Evolutionary conservation across 1,284 basidiomycete species (phyloP), one percentile per base, ranked within the genome.

Genomic region (Puccinia coronata): DNA sequence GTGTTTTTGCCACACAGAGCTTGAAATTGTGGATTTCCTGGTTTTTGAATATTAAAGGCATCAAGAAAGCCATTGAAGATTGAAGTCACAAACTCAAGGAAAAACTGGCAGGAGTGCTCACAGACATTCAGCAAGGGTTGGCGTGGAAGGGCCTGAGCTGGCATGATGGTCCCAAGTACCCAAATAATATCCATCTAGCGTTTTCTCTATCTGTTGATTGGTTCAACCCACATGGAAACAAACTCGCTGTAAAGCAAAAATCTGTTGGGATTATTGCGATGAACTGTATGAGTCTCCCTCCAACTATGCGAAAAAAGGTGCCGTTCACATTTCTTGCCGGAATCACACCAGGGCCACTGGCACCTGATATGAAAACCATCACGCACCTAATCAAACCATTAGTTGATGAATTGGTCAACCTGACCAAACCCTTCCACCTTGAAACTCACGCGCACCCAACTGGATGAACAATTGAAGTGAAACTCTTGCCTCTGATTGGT

Each of bases 151-250:
- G 11, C 8, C 61, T 65, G 11, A 16, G 39, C 8, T 65, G 61
- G 61, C 8, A 39, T 3, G 9, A 65, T 6, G 31, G n/a, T 36
- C 39, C 34, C 2, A 31, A 65, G 16, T 2, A n/a, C 11, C 23
- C 55, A 57, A 57, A 2, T 14, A 57, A 25, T 1, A 65, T 65
- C 34, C 31, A 43, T 11, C 39, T 65, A 39, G 39, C 20, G 23
- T 65, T 65, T 18, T 65, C 28, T 39, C 34, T 65, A 2, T 39
- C 39, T n/a, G 31, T 39, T 12, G 61, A 65, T 39, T 65, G 41
- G 61, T 78, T 78, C 36, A 78, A 78, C 25, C 76, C 78, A 11
- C 18, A 6, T n/a, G 69, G 57, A 43, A 71, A 80, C 69, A 80
- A 59, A 49, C 28, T 72, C 0, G n/a, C 69, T 36, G 49, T 67